Conservation (phyloP, 306 rosid genomes). For the Dryas octopetala region DNA sequence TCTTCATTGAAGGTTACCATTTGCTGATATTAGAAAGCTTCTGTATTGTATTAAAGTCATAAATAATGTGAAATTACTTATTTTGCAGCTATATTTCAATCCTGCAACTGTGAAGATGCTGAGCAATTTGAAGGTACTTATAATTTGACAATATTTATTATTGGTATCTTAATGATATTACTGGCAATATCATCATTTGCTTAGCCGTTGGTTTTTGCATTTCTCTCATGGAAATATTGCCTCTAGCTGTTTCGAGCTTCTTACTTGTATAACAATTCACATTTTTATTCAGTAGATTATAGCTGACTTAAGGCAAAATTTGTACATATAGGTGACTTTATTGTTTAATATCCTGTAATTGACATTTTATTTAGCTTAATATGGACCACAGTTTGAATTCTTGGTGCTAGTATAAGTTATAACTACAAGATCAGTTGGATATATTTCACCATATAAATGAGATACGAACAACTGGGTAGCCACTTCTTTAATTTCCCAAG, state of each 20-base stretch:
- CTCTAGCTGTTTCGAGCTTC: background rate
- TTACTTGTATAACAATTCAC: background rate
- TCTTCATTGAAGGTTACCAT: background rate
- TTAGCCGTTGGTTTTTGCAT: conserved; percentile 19
- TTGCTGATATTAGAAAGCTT: conserved; percentile 5
- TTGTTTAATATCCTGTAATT: too few relatives aligned
- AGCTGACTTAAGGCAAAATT: too few relatives aligned
- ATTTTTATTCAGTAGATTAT: background rate
- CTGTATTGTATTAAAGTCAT: background rate
- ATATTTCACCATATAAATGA: background rate
- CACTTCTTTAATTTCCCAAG: too few relatives aligned
- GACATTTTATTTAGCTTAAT: too few relatives aligned
- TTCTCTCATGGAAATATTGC: conserved; percentile 18
- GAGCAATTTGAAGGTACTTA: conserved; percentile 93
- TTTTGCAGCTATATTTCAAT: conserved; percentile 90
- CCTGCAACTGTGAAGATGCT: conserved; percentile 99
- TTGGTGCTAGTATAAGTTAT: too few relatives aligned
- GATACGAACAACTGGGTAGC: background rate
- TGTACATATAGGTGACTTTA: too few relatives aligned
- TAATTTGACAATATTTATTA: conserved; percentile 20
- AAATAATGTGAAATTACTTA: conserved; percentile 12
- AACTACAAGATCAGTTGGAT: background rate
- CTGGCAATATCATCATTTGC: conserved; percentile 9
- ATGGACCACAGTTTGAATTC: too few relatives aligned
- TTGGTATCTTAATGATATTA: conserved; percentile 12